Conservation (phyloP, 2,329 filamentous ascomycete genomes). For the Botrytis porri region DNA sequence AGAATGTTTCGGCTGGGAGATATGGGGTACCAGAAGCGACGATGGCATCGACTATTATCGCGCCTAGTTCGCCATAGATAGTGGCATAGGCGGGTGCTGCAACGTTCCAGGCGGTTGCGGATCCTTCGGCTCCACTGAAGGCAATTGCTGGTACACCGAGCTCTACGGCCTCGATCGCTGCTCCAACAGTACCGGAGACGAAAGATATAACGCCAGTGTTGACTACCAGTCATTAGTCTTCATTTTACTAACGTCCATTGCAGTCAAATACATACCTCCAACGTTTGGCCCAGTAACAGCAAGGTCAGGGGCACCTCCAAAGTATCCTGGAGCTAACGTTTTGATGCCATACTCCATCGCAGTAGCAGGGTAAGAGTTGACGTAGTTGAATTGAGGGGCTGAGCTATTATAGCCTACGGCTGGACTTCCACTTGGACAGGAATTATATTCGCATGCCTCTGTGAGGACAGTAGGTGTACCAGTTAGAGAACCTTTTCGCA, state of each 20-base stretch:
- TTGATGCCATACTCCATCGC: constrained; percentile 2
- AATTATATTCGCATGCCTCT: constrained; percentile 2
- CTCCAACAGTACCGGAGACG: constrained; percentile 6
- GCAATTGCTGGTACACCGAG: constrained; percentile 4
- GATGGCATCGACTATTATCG: neutral
- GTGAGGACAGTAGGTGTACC: neutral
- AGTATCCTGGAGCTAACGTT: neutral
- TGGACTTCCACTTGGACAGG: constrained; percentile 13
- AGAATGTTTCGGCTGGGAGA: neutral
- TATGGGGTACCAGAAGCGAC: constrained; percentile 5
- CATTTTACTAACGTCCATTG: neutral
- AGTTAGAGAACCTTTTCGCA: neutral
- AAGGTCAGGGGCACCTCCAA: constrained; percentile 8
- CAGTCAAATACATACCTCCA: neutral
- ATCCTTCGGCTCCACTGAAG: constrained; percentile 14
- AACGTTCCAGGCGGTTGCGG: neutral
- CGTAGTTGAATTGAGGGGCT: constrained; percentile 11
- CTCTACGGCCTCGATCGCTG: neutral
- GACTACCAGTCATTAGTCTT: neutral
- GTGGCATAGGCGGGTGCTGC: constrained; percentile 1
- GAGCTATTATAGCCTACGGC: constrained; percentile 6
- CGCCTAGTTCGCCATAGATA: constrained; percentile 6
- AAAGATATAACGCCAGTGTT: constrained; percentile 12
- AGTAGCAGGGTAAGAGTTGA: constrained; percentile 7
- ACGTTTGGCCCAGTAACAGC: constrained; percentile 10